phyloP scores from a whole-genome alignment of 106 monocot species.

The Apostasia ramifera region DNA sequence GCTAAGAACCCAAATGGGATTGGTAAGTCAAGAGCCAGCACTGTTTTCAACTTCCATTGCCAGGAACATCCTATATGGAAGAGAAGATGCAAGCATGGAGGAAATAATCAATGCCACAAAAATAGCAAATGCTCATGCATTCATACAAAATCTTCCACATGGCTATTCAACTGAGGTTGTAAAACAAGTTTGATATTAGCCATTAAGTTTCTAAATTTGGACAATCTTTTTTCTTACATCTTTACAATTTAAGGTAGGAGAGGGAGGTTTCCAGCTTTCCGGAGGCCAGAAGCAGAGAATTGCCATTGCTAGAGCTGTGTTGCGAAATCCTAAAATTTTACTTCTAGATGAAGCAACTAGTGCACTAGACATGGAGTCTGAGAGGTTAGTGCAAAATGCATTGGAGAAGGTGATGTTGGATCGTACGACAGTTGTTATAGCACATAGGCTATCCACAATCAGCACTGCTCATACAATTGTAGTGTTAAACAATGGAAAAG shows the following conservation, averaged over 20 bases:
- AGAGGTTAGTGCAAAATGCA: constrained; percentile 20
- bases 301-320: constrained; percentile 32
- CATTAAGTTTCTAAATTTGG: constrained; percentile 1
- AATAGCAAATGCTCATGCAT: constrained; percentile 27
- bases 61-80: constrained; percentile 14
- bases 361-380: constrained; percentile 34
- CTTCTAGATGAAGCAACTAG: constrained; percentile 42
- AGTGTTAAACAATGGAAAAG: constrained; percentile 27
- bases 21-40: constrained; percentile 14
- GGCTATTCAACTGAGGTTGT: constrained; percentile 29
- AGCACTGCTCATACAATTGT: constrained; percentile 22
- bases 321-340: constrained; percentile 36
- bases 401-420: constrained; percentile 19
- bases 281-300: constrained; percentile 46
- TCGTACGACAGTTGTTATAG: constrained; percentile 31
- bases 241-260: constrained; percentile 21
- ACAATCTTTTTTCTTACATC: neutral
- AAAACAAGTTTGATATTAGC: neutral
- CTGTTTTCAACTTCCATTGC: constrained; percentile 11
- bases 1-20: constrained; percentile 9
- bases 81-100: constrained; percentile 10
- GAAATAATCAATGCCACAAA: constrained; percentile 16
- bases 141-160: constrained; percentile 22
- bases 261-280: constrained; percentile 32
- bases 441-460: constrained; percentile 36